Percentiles rank a stretch among this genome's conserved stretches.
phyloP scores from a whole-genome alignment of 805 yeast species.

The Yamadazyma philogaea region DNA sequence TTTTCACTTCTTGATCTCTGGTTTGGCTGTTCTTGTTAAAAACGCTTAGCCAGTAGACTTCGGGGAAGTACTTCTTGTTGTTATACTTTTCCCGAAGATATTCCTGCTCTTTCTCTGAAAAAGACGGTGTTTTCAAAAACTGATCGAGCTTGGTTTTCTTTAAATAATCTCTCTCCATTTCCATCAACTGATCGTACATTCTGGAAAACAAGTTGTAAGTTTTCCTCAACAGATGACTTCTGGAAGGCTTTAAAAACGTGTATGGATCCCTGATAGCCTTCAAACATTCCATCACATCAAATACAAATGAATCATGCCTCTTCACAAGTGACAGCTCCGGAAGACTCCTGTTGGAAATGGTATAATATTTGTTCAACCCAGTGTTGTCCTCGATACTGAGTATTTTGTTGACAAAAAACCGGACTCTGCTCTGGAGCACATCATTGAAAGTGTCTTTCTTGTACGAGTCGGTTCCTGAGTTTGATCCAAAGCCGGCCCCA shows the following conservation, averaged over 20 bases:
- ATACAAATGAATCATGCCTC: slow-evolving; percentile 20
- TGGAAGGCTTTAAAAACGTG: slow-evolving; percentile 21
- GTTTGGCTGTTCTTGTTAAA: slow-evolving; percentile 21
- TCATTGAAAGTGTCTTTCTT: slow-evolving; percentile 40
- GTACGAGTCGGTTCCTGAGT: slow-evolving; percentile 27
- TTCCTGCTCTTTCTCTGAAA: slow-evolving; percentile 1
- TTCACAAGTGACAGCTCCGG: slow-evolving; percentile 20
- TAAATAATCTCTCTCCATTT: slow-evolving; percentile 20
- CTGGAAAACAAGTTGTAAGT: slow-evolving; percentile 23
- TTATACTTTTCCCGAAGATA: slow-evolving; percentile 20
- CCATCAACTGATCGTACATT: slow-evolving; percentile 28
- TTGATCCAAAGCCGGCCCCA: neutral
- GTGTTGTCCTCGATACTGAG: slow-evolving; percentile 42
- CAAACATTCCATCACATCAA: slow-evolving; percentile 30
- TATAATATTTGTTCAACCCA: slow-evolving; percentile 41
- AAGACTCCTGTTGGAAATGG: slow-evolving; percentile 25
- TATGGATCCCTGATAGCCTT: slow-evolving; percentile 37
- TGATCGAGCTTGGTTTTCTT: neutral
- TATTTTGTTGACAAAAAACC: slow-evolving; percentile 30
- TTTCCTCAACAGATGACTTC: slow-evolving; percentile 18
- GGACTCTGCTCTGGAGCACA: slow-evolving; percentile 32
- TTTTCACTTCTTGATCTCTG: slow-evolving; percentile 17
- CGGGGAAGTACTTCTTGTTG: slow-evolving; percentile 29
- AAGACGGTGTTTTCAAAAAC: neutral
- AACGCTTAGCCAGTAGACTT: slow-evolving; percentile 32